Evolutionary conservation across 305 asterid genomes (phyloP), one percentile per base, ranked within the genome.

Genomic region (Fraxinus floribunda): DNA sequence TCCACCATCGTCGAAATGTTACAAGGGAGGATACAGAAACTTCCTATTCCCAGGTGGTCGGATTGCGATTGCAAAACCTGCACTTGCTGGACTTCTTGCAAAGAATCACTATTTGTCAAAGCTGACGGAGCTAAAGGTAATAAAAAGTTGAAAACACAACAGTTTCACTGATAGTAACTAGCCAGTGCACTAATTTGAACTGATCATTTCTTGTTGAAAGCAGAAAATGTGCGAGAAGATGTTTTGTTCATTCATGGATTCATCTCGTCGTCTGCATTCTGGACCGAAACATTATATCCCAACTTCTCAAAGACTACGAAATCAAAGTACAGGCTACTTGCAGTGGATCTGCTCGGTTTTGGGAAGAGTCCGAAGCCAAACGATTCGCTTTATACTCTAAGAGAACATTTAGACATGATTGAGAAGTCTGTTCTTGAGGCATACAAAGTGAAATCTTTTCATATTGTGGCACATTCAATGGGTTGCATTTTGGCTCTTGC

Each of bases 401-500:
- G 34, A 64, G 72, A 95, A 75, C 99, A 95, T 90, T 44, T 95
- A 87, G 97, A 95, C 72, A 94, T 92, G 98, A 94, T 95, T 16
- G 95, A 95, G 29, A 87, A 81, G 11, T 94, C 99, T 0, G 99
- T 94, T 4, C 78, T 95, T 1, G 91, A 89, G 49, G 80, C 91
- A 0, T 80, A 94, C 88, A 87, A 86, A 1, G 98, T 95, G 15
- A 94, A 92, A 46, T 93, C 97, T 1, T 92, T 95, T 82, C 99
- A 95, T 89, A 94, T 95, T 20, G 99, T 95, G 36, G 99, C 99
- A 0, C 99, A 95, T 79, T 95, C 99, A 0, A 86, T 95, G 73
- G 99, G 99, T 0, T 94, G 99, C 91, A 90, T 95, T 82, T 85
- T 95, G 82, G 99, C 99, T 13, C 90, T 95, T 1, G 99, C 99